A percentile compares a stretch with the other conserved stretches of the same genome.
Conservation (phyloP, 2,329 filamentous ascomycete species). For the Penicillium sp. region DNA sequence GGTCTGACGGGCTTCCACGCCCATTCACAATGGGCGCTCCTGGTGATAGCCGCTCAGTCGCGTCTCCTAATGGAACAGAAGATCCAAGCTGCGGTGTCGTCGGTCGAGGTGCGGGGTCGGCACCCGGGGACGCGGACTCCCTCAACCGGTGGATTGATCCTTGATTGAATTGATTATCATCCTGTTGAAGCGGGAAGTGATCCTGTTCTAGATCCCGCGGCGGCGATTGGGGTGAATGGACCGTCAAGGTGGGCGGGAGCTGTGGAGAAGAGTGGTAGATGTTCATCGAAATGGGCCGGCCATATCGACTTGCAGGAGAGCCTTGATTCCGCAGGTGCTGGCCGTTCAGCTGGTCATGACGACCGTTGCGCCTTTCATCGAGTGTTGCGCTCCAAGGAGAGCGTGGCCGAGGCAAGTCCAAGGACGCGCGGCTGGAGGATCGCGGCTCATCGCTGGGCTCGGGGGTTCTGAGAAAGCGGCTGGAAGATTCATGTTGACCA, state of each 20-base stretch:
- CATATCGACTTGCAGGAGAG: conserved; percentile 60
- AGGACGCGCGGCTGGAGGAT: conserved; percentile 37
- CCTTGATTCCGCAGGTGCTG: conserved; percentile 27
- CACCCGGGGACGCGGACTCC: conserved; percentile 25
- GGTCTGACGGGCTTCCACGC: conserved; percentile 25
- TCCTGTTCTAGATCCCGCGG: conserved; percentile 30
- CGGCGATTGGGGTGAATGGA: conserved; percentile 46
- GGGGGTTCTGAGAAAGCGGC: conserved; percentile 31
- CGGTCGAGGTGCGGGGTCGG: conserved; percentile 26
- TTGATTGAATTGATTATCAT: conserved; percentile 56
- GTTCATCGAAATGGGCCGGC: conserved; percentile 46
- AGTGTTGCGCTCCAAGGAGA: conserved; percentile 37
- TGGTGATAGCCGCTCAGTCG: conserved; percentile 23
- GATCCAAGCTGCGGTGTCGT: conserved; percentile 33
- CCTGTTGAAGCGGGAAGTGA: conserved; percentile 51
- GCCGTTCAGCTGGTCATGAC: conserved; percentile 23
- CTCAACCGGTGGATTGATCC: conserved; percentile 26
- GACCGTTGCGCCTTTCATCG: conserved; percentile 23
- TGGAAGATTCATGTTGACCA: conserved; percentile 30
- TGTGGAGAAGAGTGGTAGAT: conserved; percentile 41
- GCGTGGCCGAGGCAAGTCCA: conserved; percentile 43
- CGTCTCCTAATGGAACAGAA: conserved; percentile 19
- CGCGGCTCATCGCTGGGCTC: conserved; percentile 32
- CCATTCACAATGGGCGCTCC: conserved; percentile 12
- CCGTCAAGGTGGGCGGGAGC: conserved; percentile 41